Base-by-base conservation (phyloP, 2,329 filamentous ascomycete species). In the Trichophyton simii region DNA sequence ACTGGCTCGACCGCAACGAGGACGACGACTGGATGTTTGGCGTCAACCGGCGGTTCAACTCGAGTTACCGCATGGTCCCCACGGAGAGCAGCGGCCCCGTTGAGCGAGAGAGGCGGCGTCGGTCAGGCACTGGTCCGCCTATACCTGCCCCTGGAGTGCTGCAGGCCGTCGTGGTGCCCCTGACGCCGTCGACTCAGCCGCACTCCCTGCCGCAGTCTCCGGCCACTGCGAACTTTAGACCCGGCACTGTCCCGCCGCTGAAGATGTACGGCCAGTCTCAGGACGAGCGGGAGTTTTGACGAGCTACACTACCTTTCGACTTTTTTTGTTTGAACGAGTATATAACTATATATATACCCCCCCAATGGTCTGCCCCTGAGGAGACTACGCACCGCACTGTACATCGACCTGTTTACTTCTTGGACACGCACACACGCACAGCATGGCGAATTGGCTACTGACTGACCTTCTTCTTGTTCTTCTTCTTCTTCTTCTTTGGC, bases 1-100 rank as follows among this genome's bases (percentile, higher is more conserved):
- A 95, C 76, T 96, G 91, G 91, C 78, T 95, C 15, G 88, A 87
- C 36, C 74, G 76, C 63, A 83, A 83, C 63, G 76, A 83, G 60
- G 75, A 83, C 61, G 79, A 83, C 65, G 81, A 85, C 57, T 94
- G 88, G 88, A 81, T 86, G 68, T 79, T 82, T 55, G 82, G 80
- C 8, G 78, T 85, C 66, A 79, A 81, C 65, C 81, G 82, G 63
- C 83, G 84, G 68, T 84, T 87, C 72, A 82, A 79, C 67, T 76
- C 71, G 67, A 75, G 73, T 46, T 70, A 67, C 58, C 65, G 64
- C 36, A 54, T 72, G 62, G 66, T 71, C 66, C 71, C 75, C 68
- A 74, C 50, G 36, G 69, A 70, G 68, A 79, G 70, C 61, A 76
- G 61, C 66, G 77, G 64, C 76, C 80, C 75, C 4, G 67, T 76